Evolutionary conservation across 176 grass and related monocot species (phyloP), one percentile per base, ranked within the genome.

Genomic region (Hyparrhenia diplandra): DNA sequence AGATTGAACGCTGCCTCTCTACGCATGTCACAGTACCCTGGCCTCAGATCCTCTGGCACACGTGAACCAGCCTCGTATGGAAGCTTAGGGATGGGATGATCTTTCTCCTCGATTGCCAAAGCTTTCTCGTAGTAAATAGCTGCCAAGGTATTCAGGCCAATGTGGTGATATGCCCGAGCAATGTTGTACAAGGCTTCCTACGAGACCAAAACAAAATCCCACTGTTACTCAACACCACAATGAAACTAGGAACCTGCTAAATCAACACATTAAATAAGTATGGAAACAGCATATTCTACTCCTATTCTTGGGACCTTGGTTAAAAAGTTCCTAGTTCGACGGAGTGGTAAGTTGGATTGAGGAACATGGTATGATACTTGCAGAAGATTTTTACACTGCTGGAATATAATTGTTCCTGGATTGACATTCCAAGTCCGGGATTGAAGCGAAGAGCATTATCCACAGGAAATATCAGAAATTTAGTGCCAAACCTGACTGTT

Each of bases 181-280:
- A 98, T 78, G 67, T 95, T 95, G 61, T 98, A 98, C 73, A 95
- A 82, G 41, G 92, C 92, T 90, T 98, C 92, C 95, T 96, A 59
- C 39, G 64, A 81, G 8, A 67, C 3, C 67, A 82, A 60, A 79
- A 85, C 73, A 80, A 25, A 61, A 46, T 55, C 45, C 41, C 13
- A 14, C 18, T 64, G 76, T 78, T 16, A 78, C 27, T 34, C 12
- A 57, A 43, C 25, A 21, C 30, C 28, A 34, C 61, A 67, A 36
- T 36, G 4, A 67, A 66, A 24, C 3, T 23, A 67, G 43, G 25
- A 51, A 55, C 28, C 31, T 57, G 49, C 10, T 41, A 65, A 41
- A 3, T 24, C 9, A 20, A 54, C 8, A 30, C 10, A 57, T 32
- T 73, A 58, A 40, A 81, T 64, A 0, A 34, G 5, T 64, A 64